A percentile compares a stretch with the other conserved stretches of the same genome.
Evolutionary conservation across 2,329 filamentous ascomycete species (phyloP).

Genomic region (Verticillium nonalfalfae): DNA sequence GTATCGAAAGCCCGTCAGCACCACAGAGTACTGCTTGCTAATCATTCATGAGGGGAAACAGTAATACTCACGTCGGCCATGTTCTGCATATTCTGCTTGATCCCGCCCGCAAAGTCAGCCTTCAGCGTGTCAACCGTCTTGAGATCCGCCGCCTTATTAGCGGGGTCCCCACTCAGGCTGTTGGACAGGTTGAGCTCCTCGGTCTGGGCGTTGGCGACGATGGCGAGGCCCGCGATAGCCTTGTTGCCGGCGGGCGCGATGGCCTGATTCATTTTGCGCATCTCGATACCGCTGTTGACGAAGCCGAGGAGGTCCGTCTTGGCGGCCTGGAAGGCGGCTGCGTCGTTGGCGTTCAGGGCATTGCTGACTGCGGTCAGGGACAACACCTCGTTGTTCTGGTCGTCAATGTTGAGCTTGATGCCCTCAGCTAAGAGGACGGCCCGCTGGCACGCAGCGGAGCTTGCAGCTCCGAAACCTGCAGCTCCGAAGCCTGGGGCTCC

Average conservation of each 20-base stretch:
- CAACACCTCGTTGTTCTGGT: slow-evolving; percentile 8
- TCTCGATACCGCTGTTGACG: slow-evolving; percentile 10
- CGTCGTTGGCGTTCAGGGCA: slow-evolving; percentile 7
- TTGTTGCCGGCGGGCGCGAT: slow-evolving; percentile 8
- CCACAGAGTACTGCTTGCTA: no score
- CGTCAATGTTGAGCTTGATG: slow-evolving; percentile 8
- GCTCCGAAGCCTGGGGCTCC: no score
- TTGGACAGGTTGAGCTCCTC: slow-evolving; percentile 7
- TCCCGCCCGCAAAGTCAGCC: slow-evolving; percentile 9
- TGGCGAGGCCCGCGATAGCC: slow-evolving; percentile 5
- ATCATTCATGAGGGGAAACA: no score
- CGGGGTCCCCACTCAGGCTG: slow-evolving; percentile 3
- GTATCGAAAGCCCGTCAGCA: not conserved
- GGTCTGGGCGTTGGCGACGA: slow-evolving; percentile 10
- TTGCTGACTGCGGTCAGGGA: slow-evolving; percentile 6
- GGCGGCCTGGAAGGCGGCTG: slow-evolving; percentile 8
- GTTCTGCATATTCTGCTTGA: slow-evolving; percentile 11
- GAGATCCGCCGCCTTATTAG: slow-evolving; percentile 5
- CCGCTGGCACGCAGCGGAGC: not conserved
- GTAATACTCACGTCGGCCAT: slow-evolving; percentile 5
- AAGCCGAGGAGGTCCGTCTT: slow-evolving; percentile 10
- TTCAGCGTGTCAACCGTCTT: slow-evolving; percentile 4
- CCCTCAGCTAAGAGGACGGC: slow-evolving; percentile 9
- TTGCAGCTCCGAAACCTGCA: not conserved
- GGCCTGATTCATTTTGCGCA: slow-evolving; percentile 9